phyloP scores from a whole-genome alignment of 202 grass and related monocot species.

The Zoysia matrella region DNA sequence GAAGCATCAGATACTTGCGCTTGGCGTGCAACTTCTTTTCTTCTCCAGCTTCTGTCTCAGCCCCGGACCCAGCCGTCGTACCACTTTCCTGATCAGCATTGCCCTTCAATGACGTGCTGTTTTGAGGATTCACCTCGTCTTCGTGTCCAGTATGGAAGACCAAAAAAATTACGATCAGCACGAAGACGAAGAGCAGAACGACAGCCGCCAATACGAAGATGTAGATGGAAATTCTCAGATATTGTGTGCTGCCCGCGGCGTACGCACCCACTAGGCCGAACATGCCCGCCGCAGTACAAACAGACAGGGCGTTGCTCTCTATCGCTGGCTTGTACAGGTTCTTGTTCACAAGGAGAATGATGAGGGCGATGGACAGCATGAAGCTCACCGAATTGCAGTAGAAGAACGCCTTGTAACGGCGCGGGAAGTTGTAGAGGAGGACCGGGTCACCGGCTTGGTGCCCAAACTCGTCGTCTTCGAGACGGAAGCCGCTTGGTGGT shows the following conservation, averaged over 20 bases:
- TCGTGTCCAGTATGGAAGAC: not conserved
- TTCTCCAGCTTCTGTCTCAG: not conserved
- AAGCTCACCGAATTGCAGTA: too few species aligned
- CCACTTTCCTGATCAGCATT: too few species aligned
- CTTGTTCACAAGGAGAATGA: too few species aligned
- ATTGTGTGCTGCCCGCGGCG: slow-evolving; percentile 17
- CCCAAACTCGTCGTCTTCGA: not conserved
- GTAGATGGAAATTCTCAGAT: not conserved
- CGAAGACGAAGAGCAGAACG: not conserved
- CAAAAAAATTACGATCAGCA: not conserved
- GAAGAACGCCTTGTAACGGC: slow-evolving; percentile 9
- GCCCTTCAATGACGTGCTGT: not conserved
- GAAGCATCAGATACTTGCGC: slow-evolving; percentile 27
- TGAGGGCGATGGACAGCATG: too few species aligned
- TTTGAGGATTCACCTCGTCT: not conserved
- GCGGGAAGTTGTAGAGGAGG: slow-evolving; percentile 6
- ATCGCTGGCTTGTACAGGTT: too few species aligned
- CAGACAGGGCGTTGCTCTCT: slow-evolving; percentile 25
- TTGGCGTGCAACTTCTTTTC: not conserved
- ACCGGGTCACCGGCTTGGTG: slow-evolving; percentile 30
- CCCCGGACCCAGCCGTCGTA: not conserved
- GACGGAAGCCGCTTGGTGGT: slow-evolving; percentile 33
- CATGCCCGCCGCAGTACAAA: not conserved
- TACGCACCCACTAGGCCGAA: slow-evolving; percentile 20
- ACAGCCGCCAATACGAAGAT: slow-evolving; percentile 22